A percentile compares a stretch with the other conserved stretches of the same genome.
Evolutionary conservation across 257 asterid genomes (phyloP).

Genomic region (Lycium barbarum): DNA sequence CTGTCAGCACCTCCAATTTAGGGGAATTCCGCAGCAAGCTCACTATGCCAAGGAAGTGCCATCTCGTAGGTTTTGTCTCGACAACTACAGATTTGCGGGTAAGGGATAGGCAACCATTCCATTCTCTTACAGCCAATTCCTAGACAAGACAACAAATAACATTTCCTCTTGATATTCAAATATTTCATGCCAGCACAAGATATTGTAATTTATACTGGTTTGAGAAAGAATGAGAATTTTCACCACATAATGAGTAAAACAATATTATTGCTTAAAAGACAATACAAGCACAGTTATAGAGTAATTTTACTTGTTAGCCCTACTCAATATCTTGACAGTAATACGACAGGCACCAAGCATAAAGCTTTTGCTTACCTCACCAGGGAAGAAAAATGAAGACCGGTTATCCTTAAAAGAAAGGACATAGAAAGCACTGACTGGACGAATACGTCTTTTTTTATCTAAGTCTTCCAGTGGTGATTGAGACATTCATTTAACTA

Average conservation of each 20-base stretch:
- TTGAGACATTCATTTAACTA: neutral
- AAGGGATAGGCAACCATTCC: neutral
- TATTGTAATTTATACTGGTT: no score
- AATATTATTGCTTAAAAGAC: neutral
- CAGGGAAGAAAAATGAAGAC: neutral
- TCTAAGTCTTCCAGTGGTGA: neutral
- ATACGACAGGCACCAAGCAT: neutral
- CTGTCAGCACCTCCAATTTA: neutral
- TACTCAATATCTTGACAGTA: neutral
- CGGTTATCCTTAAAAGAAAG: neutral
- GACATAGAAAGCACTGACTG: neutral
- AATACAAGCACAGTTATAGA: neutral
- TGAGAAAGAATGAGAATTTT: neutral
- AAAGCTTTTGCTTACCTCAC: neutral
- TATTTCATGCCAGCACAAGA: neutral
- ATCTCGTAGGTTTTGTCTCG: neutral
- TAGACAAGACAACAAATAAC: neutral
- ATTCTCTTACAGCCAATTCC: neutral
- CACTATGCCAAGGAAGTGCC: neutral
- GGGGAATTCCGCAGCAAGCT: neutral
- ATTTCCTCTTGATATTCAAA: neutral
- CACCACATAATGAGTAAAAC: neutral
- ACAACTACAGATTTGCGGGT: neutral
- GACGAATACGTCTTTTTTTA: neutral
- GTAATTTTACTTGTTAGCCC: neutral